Conservation (phyloP, 2,329 filamentous ascomycete genomes). For the Colletotrichum theobromicola region DNA sequence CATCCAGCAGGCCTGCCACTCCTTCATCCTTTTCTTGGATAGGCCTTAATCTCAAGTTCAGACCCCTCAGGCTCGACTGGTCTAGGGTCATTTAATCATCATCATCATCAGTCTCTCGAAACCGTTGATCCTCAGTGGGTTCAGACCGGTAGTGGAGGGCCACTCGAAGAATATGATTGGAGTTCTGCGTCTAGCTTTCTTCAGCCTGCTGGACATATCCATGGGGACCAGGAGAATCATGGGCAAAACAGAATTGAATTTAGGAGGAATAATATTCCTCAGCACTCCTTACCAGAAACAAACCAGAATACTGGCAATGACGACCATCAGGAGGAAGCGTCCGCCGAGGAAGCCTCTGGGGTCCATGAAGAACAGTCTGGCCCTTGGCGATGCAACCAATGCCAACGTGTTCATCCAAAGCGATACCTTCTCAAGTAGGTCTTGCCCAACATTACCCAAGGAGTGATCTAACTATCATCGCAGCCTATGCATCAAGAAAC, state of each 20-base stretch:
- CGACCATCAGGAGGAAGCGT: neutral
- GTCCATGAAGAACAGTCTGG: neutral
- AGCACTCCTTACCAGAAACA: neutral
- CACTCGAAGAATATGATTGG: constrained; percentile 18
- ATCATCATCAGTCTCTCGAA: neutral
- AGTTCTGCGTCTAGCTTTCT: neutral
- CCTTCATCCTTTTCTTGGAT: neutral
- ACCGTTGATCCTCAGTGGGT: constrained; percentile 19
- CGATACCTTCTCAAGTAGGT: neutral
- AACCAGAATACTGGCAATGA: neutral
- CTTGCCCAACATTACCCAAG: accelerated
- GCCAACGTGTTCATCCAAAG: neutral
- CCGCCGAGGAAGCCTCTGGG: neutral
- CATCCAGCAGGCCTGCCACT: constrained; percentile 1
- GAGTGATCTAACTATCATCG: neutral
- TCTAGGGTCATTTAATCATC: constrained; percentile 1
- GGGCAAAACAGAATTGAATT: neutral
- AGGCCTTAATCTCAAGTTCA: constrained; percentile 18
- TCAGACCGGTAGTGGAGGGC: constrained; percentile 16
- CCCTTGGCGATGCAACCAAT: neutral
- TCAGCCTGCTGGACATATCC: constrained; percentile 21
- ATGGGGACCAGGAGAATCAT: neutral
- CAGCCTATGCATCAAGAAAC: neutral
- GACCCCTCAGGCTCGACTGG: constrained; percentile 2
- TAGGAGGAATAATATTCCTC: neutral